Conservation (phyloP, 768 basidiomycete genomes). For the Steccherinum ochraceum region DNA sequence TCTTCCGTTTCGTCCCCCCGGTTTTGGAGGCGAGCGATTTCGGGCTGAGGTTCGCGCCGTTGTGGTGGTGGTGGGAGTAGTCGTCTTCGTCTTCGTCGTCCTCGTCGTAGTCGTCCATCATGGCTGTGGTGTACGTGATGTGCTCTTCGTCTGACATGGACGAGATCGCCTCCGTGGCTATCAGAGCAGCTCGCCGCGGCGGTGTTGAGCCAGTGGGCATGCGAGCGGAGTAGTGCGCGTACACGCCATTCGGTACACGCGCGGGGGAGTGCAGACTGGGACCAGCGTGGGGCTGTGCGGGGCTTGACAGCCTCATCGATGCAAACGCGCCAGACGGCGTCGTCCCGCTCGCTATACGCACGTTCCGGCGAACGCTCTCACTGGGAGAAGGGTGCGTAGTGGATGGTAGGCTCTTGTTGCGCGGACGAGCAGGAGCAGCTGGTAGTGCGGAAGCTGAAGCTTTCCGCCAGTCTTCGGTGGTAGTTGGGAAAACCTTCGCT, state of each 20-base stretch:
- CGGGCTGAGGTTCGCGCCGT: neutral
- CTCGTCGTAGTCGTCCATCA: neutral
- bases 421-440: too few species aligned
- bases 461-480: too few species aligned
- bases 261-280: neutral
- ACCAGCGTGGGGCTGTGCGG: neutral
- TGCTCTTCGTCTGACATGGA: slow-evolving; percentile 2
- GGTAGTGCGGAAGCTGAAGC: too few species aligned
- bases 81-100: slow-evolving; percentile 6
- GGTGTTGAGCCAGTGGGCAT: neutral
- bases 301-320: neutral
- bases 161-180: slow-evolving; percentile 4
- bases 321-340: neutral
- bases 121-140: slow-evolving; percentile 1
- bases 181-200: neutral
- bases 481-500: too few species aligned
- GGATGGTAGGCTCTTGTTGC: too few species aligned
- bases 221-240: too few species aligned
- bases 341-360: neutral
- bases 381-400: neutral
- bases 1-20: neutral
- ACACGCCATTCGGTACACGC: neutral
- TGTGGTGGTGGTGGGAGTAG: neutral
- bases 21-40: neutral
- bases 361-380: neutral